Conservation (phyloP, 192 early-diverging fungal species). For the Coemansia sp. region DNA sequence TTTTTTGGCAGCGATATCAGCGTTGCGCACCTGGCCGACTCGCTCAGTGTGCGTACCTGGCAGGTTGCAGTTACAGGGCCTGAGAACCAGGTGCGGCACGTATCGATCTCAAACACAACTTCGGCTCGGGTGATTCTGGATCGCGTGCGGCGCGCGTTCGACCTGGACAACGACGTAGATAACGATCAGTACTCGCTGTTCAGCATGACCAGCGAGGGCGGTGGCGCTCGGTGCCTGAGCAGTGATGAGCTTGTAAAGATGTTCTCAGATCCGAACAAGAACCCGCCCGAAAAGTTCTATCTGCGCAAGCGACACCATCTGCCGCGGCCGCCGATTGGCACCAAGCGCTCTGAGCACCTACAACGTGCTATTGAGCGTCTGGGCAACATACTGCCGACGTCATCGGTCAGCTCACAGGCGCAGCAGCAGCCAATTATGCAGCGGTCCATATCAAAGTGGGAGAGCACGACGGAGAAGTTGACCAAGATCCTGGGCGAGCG, state of each 20-base stretch:
- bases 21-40: constrained; percentile 51
- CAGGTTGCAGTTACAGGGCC: constrained; percentile 79
- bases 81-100: constrained; percentile 74
- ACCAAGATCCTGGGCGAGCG: constrained; percentile 91
- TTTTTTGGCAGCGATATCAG: constrained; percentile 54
- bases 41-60: constrained; percentile 51
- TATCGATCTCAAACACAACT: constrained; percentile 70
- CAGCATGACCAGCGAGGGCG: constrained; percentile 68
- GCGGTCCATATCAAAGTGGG: constrained; percentile 32
- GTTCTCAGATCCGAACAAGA: constrained; percentile 65
- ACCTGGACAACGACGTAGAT: constrained; percentile 65
- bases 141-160: constrained; percentile 79
- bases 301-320: constrained; percentile 69
- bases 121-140: constrained; percentile 70
- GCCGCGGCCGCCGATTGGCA: constrained; percentile 40
- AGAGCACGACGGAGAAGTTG: constrained; percentile 56
- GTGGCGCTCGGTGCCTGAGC: constrained; percentile 65
- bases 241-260: constrained; percentile 80
- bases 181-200: constrained; percentile 73
- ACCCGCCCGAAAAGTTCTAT: constrained; percentile 70
- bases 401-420: background rate
- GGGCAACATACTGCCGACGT: constrained; percentile 36
- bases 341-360: constrained; percentile 45
- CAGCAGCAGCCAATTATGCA: constrained; percentile 8
- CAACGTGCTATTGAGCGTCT: constrained; percentile 47